Evolutionary conservation across 2,329 filamentous ascomycete genomes (phyloP).

Genomic region (Madurella mycetomatis): DNA sequence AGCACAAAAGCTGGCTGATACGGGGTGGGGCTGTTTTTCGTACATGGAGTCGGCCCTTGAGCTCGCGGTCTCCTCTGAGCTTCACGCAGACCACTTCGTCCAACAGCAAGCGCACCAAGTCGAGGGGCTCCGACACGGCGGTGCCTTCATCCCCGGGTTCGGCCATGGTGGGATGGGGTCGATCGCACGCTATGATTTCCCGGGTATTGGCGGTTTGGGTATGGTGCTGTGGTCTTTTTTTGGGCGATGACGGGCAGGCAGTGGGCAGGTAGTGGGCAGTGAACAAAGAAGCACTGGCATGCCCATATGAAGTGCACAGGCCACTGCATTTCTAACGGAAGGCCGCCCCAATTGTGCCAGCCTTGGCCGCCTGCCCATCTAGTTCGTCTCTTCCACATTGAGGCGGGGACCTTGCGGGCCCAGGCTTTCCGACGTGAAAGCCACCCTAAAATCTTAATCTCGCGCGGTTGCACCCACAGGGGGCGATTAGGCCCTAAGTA

Average conservation of each 20-base stretch:
- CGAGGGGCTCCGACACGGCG: conserved; percentile 84
- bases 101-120: conserved; percentile 88
- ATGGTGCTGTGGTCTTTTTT: background rate
- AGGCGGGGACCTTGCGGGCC: background rate
- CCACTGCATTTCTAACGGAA: background rate
- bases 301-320: background rate
- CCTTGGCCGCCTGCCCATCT: background rate
- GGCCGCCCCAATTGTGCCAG: background rate
- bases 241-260: background rate
- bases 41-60: conserved; percentile 93
- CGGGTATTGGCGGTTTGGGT: background rate
- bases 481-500: too few species aligned
- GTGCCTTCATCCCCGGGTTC: conserved; percentile 70
- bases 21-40: conserved; percentile 29
- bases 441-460: too few species aligned
- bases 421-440: background rate
- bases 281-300: background rate
- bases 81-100: conserved; percentile 98
- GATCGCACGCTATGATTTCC: background rate
- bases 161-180: conserved; percentile 66
- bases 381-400: background rate
- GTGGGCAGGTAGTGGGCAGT: background rate
- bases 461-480: too few species aligned
- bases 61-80: conserved; percentile 88
- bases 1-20: background rate